phyloP scores from a whole-genome alignment of 2,329 filamentous ascomycete genomes.

The Coniochaeta hoffmannii region DNA sequence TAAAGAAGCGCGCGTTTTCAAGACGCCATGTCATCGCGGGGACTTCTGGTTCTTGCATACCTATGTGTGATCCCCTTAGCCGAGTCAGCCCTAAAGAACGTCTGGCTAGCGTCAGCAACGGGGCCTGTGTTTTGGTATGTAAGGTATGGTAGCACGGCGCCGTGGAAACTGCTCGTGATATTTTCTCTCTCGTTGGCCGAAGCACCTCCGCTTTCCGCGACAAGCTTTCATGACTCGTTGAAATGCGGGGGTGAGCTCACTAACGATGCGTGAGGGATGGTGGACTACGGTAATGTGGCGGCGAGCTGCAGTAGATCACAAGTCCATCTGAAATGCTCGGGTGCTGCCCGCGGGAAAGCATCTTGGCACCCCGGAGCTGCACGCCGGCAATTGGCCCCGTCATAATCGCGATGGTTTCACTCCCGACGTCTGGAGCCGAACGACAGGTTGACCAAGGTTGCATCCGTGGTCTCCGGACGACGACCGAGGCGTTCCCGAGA shows the following conservation, averaged over 20 bases:
- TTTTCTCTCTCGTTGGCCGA: too few species aligned
- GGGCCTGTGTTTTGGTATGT: too few species aligned
- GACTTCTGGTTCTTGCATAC: too few species aligned
- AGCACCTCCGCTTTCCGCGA: not conserved
- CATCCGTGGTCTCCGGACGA: not conserved
- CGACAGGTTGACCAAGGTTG: not conserved
- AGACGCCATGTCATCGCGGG: not conserved
- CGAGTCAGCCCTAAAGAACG: not conserved
- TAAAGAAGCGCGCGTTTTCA: not conserved
- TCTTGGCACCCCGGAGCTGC: not conserved
- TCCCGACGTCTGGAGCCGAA: not conserved
- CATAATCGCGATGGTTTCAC: not conserved
- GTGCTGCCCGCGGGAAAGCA: not conserved
- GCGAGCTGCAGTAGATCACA: not conserved
- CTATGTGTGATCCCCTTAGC: not conserved
- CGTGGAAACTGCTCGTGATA: too few species aligned
- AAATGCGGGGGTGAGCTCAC: not conserved
- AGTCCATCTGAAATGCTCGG: not conserved
- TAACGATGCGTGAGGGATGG: too few species aligned
- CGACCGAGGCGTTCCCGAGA: not conserved
- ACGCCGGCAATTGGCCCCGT: not conserved
- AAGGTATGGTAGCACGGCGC: too few species aligned
- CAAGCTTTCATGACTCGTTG: not conserved
- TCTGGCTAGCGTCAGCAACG: too few species aligned
- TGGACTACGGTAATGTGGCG: not conserved